Percentiles rank a stretch among this genome's conserved stretches.
Evolutionary conservation across 2,329 filamentous ascomycete genomes (phyloP).

Genomic region (Hypoxylon sp.): DNA sequence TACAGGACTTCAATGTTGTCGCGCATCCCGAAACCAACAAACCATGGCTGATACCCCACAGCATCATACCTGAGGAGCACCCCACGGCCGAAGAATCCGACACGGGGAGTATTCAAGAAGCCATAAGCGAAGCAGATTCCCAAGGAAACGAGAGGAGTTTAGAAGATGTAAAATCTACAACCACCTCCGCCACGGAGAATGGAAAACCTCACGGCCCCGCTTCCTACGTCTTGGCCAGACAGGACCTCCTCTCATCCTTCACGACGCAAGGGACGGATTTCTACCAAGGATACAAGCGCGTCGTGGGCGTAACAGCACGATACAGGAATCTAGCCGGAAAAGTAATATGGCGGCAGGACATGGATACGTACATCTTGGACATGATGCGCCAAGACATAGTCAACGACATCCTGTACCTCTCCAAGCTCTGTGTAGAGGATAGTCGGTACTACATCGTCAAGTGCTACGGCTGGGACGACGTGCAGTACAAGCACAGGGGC

Average conservation of each 20-base stretch:
- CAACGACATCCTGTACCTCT: conserved; percentile 55
- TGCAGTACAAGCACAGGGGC: conserved; percentile 52
- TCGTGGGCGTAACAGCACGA: conserved; percentile 22
- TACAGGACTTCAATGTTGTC: conserved; percentile 68
- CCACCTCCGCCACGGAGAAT: background rate
- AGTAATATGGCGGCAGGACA: conserved; percentile 62
- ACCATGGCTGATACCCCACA: conserved; percentile 66
- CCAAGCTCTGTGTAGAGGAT: conserved; percentile 41
- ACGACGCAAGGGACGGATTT: conserved; percentile 15
- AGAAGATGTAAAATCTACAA: conserved; percentile 14
- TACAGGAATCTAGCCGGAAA: conserved; percentile 18
- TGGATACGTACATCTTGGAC: conserved; percentile 61
- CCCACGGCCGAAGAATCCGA: conserved; percentile 13
- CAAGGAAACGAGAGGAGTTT: conserved; percentile 4
- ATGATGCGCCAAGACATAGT: conserved; percentile 58
- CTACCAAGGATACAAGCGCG: conserved; percentile 16
- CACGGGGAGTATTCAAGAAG: conserved; percentile 29
- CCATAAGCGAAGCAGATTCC: conserved; percentile 14
- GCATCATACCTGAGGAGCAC: conserved; percentile 44
- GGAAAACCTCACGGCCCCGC: conserved; percentile 36
- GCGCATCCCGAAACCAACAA: conserved; percentile 60
- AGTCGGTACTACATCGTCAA: conserved; percentile 53
- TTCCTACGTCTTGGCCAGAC: conserved; percentile 47
- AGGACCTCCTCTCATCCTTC: conserved; percentile 46
- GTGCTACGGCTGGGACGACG: conserved; percentile 55